Conservation (phyloP, 208 protist genomes). For the Acanthamoeba triangularis region DNA sequence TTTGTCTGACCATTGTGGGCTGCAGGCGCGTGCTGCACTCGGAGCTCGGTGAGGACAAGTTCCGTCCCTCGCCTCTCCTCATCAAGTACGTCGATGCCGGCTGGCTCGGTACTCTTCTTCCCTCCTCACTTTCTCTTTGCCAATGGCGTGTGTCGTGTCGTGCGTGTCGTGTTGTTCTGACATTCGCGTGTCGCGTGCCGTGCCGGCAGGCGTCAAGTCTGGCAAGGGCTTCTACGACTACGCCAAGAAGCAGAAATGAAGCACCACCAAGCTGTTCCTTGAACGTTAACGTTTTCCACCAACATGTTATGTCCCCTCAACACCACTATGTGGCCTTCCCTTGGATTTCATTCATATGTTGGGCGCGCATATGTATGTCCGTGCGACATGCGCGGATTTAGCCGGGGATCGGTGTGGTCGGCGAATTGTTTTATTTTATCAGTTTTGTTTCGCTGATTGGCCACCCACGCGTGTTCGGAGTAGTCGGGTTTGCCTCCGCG, state of each 20-base stretch:
- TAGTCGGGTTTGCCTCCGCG: background rate
- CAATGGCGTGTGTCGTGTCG: background rate
- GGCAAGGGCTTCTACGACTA: slow-evolving; percentile 67
- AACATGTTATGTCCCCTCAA: too few species aligned
- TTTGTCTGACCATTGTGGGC: background rate
- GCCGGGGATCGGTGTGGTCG: background rate
- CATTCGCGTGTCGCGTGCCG: background rate
- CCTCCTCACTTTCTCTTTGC: background rate
- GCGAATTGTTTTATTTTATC: background rate
- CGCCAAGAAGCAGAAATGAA: slow-evolving; percentile 31
- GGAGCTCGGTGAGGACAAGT: slow-evolving; percentile 92
- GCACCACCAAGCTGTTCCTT: background rate
- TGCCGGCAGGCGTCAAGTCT: slow-evolving; percentile 26
- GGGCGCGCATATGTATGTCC: too few species aligned
- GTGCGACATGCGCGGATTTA: too few species aligned
- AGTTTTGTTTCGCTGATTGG: background rate
- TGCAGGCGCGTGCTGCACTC: slow-evolving; percentile 82
- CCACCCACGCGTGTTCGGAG: background rate
- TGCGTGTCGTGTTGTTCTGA: background rate
- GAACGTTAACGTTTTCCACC: too few species aligned
- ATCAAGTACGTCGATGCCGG: slow-evolving; percentile 93
- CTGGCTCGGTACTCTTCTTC: slow-evolving; percentile 86
- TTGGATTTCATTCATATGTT: too few species aligned
- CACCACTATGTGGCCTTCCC: too few species aligned
- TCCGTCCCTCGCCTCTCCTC: slow-evolving; percentile 90